phyloP scores from a whole-genome alignment of 352 stramenopile species.

The Phytophthora constricta region DNA sequence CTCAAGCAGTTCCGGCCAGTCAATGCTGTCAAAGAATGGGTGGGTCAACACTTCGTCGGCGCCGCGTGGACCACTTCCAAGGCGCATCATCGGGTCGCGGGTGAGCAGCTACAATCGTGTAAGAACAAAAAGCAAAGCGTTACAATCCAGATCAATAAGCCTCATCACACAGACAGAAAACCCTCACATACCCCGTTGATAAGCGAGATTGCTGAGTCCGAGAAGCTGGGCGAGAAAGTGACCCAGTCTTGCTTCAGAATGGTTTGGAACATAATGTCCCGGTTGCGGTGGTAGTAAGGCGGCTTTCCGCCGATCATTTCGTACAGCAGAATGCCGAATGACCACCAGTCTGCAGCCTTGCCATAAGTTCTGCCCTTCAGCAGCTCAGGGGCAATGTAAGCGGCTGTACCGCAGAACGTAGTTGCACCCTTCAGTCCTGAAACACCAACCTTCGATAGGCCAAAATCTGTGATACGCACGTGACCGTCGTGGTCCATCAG shows the following conservation, averaged over 20 bases:
- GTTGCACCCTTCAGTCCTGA: conserved; percentile 87
- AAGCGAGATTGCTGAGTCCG: conserved; percentile 85
- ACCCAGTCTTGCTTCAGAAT: conserved; percentile 94
- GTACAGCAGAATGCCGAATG: conserved; percentile 95
- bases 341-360: conserved; percentile 95
- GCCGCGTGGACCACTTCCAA: conserved; percentile 93
- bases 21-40: conserved; percentile 93
- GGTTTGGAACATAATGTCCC: conserved; percentile 93
- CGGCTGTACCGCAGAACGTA: conserved; percentile 94
- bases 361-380: conserved; percentile 91
- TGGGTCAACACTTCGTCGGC: conserved; percentile 92
- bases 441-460: conserved; percentile 93
- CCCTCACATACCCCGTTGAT: conserved; percentile 89
- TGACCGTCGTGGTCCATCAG: conserved; percentile 95
- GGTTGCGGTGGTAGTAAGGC: conserved; percentile 92
- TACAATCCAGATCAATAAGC: conserved; percentile 18
- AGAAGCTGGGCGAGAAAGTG: conserved; percentile 96
- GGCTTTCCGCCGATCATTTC: conserved; percentile 95
- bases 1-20: conserved; percentile 89
- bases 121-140: conserved; percentile 21
- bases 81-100: conserved; percentile 93
- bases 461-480: conserved; percentile 95
- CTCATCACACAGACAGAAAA: not conserved
- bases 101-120: conserved; percentile 90
- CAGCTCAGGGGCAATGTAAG: conserved; percentile 94